These are phyloP conservation scores for Geotrichum candidum DNA, from an alignment of 1,139 yeast species.

Conservation along the genomic window DNA sequence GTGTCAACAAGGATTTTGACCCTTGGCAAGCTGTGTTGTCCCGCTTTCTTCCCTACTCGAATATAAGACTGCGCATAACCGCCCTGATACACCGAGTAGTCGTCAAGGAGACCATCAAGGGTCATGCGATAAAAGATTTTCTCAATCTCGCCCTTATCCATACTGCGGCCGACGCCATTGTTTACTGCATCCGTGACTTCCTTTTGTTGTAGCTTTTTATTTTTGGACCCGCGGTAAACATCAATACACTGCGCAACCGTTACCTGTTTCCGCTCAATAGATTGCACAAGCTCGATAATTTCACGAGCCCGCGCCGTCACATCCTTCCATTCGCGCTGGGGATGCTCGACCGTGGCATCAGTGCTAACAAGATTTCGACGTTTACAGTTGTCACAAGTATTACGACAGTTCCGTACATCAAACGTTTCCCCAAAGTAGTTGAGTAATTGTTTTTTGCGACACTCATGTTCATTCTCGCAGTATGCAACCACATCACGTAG, in stretches of 20 bases:
- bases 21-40: conserved; percentile 33
- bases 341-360: neutral
- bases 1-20: conserved; percentile 42
- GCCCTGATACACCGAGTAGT: conserved; percentile 63
- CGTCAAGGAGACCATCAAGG: conserved; percentile 61
- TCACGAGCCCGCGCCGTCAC: conserved; percentile 60
- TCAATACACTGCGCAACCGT: conserved; percentile 81
- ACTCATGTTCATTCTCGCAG: conserved; percentile 86
- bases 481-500: conserved; percentile 81
- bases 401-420: conserved; percentile 57
- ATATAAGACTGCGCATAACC: conserved; percentile 81
- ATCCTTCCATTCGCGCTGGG: conserved; percentile 49
- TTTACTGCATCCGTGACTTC: conserved; percentile 56
- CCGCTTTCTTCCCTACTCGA: conserved; percentile 47
- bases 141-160: conserved; percentile 66
- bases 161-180: conserved; percentile 64
- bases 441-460: conserved; percentile 81
- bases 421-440: conserved; percentile 86
- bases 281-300: conserved; percentile 54
- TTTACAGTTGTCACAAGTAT: conserved; percentile 81
- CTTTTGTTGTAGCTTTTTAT: conserved; percentile 51
- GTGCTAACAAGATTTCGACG: conserved; percentile 40
- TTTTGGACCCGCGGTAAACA: conserved; percentile 68
- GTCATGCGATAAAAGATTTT: conserved; percentile 74
- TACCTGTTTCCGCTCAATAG: conserved; percentile 53